These are phyloP conservation scores for Penicillium expansum DNA, from an alignment of 2,329 filamentous ascomycete genomes.

Conservation along the genomic window DNA sequence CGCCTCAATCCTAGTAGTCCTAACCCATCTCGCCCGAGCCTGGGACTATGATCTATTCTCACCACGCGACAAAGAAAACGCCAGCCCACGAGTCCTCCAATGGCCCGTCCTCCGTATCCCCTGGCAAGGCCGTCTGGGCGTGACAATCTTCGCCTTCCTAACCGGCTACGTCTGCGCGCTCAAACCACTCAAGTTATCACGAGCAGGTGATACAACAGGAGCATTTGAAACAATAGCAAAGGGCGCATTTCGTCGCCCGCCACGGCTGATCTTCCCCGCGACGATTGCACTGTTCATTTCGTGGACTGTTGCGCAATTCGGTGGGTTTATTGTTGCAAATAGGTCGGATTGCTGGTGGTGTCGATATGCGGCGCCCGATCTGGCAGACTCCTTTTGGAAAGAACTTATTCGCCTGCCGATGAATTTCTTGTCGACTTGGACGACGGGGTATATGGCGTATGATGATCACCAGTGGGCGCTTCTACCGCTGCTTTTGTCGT, in stretches of 20 bases:
- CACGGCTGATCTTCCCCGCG: slow-evolving; percentile 52
- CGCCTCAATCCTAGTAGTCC: slow-evolving; percentile 53
- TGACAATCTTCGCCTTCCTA: slow-evolving; percentile 57
- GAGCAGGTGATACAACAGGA: slow-evolving; percentile 45
- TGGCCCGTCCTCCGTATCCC: slow-evolving; percentile 55
- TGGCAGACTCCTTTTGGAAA: slow-evolving; percentile 44
- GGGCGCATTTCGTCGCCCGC: slow-evolving; percentile 54
- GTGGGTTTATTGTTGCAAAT: slow-evolving; percentile 49
- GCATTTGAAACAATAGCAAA: slow-evolving; percentile 51
- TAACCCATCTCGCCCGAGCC: slow-evolving; percentile 53
- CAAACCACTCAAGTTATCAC: slow-evolving; percentile 53
- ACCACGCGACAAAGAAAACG: slow-evolving; percentile 45
- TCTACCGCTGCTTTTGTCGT: slow-evolving; percentile 49
- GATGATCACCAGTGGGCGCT: slow-evolving; percentile 58
- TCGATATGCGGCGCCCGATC: slow-evolving; percentile 48
- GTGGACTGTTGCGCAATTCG: slow-evolving; percentile 50
- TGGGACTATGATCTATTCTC: slow-evolving; percentile 54
- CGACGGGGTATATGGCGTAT: slow-evolving; percentile 51
- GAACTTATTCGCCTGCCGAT: slow-evolving; percentile 47
- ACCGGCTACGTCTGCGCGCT: slow-evolving; percentile 57
- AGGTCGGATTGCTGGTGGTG: slow-evolving; percentile 53
- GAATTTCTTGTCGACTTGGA: slow-evolving; percentile 52
- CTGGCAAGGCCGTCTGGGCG: slow-evolving; percentile 54
- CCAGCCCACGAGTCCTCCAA: slow-evolving; percentile 48
- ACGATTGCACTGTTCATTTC: slow-evolving; percentile 52